Percentiles rank a stretch among this genome's conserved stretches.
Conservation (phyloP, 2,329 filamentous ascomycete species). For the Aspergillus persii region DNA sequence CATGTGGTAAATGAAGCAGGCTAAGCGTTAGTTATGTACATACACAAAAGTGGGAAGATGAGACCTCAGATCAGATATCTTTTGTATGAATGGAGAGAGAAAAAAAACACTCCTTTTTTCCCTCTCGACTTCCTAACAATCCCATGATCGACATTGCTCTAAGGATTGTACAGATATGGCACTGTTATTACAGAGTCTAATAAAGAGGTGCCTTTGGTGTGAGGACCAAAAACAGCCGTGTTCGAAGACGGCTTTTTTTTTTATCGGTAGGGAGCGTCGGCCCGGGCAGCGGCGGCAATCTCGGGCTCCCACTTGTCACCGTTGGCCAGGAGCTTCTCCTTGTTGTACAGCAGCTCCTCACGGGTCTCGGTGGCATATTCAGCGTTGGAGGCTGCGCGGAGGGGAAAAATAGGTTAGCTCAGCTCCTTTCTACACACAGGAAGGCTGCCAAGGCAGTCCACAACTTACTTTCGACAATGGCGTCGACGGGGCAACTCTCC, state of each 20-base stretch:
- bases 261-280: constrained; percentile 89
- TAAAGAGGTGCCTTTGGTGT: constrained; percentile 3
- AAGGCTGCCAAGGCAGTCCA: constrained; percentile 11
- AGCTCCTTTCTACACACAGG: constrained; percentile 6
- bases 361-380: constrained; percentile 76
- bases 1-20: constrained; percentile 26
- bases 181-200: neutral
- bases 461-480: constrained; percentile 70
- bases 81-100: neutral
- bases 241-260: constrained; percentile 33
- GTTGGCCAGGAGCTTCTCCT: constrained; percentile 86
- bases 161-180: constrained; percentile 1
- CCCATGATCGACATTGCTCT: neutral
- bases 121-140: neutral
- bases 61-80: constrained; percentile 2
- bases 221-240: neutral
- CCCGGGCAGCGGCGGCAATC: constrained; percentile 84
- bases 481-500: constrained; percentile 97
- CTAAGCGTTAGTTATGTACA: constrained; percentile 33
- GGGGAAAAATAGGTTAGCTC: constrained; percentile 6
- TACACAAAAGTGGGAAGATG: constrained; percentile 15
- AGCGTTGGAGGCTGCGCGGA: constrained; percentile 60
- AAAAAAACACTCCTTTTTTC: neutral
- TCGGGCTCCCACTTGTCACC: constrained; percentile 98
- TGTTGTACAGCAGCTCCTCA: constrained; percentile 97